Evolutionary conservation across 306 rosid genomes (phyloP).

Genomic region (Vigna radiata): DNA sequence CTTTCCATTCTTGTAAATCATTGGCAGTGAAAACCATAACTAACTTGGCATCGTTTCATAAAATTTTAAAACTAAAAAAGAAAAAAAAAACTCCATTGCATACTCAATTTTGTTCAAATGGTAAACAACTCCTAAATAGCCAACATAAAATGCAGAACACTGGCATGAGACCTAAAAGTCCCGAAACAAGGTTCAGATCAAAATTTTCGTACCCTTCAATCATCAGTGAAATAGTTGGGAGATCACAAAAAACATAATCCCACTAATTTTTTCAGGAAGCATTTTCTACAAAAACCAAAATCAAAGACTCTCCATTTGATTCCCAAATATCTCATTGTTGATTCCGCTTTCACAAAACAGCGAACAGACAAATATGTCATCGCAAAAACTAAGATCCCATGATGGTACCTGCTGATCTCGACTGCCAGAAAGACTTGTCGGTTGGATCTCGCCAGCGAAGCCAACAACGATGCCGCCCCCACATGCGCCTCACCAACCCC

Average conservation of each 20-base stretch:
- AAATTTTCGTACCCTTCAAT: constrained; percentile 8
- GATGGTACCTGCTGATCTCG: background rate
- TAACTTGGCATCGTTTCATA: too few species aligned
- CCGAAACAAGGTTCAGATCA: constrained; percentile 35
- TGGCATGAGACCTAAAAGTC: constrained; percentile 17
- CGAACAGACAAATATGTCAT: constrained; percentile 42
- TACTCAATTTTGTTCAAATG: constrained; percentile 34
- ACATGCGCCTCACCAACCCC: too few species aligned
- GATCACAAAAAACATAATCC: constrained; percentile 12
- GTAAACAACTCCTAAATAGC: constrained; percentile 6
- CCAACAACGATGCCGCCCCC: too few species aligned
- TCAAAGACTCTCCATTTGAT: constrained; percentile 1
- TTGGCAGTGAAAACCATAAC: too few species aligned
- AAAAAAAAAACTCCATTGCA: too few species aligned
- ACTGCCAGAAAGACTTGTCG: too few species aligned
- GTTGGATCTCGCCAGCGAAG: too few species aligned
- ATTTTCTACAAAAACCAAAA: constrained; percentile 4
- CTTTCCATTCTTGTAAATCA: constrained; percentile 91
- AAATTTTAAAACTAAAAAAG: too few species aligned
- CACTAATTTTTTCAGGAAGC: constrained; percentile 27
- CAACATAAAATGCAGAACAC: constrained; percentile 37
- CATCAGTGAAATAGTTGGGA: constrained; percentile 7
- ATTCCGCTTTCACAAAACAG: constrained; percentile 44
- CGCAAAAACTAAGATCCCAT: constrained; percentile 43
- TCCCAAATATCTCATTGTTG: constrained; percentile 26